Conservation (phyloP, 352 stramenopile species). For the Blastocystis sp. region DNA sequence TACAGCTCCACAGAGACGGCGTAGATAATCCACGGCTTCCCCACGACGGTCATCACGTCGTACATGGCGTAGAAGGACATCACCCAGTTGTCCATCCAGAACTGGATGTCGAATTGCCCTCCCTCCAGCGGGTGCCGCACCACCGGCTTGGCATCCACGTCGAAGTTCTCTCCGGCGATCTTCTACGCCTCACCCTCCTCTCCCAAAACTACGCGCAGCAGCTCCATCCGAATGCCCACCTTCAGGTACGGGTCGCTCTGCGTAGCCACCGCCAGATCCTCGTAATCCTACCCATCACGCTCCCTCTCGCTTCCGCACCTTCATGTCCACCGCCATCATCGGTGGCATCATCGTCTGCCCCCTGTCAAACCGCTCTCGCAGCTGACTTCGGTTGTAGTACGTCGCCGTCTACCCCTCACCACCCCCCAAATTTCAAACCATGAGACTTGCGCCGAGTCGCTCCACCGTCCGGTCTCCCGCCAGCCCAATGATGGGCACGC, state of each 20-base stretch:
- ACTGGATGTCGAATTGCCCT: conserved; percentile 64
- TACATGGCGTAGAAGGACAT: conserved; percentile 69
- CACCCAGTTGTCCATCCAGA: conserved; percentile 46
- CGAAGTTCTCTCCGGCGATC: conserved; percentile 45
- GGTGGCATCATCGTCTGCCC: conserved; percentile 2
- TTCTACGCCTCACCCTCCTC: conserved; percentile 11
- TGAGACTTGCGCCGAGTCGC: conserved; percentile 42
- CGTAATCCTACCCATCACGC: conserved; percentile 29
- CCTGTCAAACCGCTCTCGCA: background rate
- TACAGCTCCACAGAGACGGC: conserved; percentile 55
- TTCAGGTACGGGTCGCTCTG: conserved; percentile 21
- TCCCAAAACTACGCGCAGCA: conserved; percentile 1
- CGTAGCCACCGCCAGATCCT: conserved; percentile 22
- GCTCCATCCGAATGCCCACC: conserved; percentile 30
- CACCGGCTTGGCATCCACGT: conserved; percentile 8
- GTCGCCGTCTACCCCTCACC: conserved; percentile 49
- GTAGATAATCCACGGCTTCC: conserved; percentile 60
- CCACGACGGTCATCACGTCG: conserved; percentile 52
- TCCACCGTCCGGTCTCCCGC: conserved; percentile 55
- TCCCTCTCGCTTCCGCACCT: background rate
- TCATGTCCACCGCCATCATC: conserved; percentile 46
- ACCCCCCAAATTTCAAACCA: background rate
- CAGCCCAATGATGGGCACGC: conserved; percentile 47
- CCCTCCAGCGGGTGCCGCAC: conserved; percentile 32
- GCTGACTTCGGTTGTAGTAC: conserved; percentile 48